phyloP scores from a whole-genome alignment of 2,329 filamentous ascomycete species.

The Aureobasidium sp. region DNA sequence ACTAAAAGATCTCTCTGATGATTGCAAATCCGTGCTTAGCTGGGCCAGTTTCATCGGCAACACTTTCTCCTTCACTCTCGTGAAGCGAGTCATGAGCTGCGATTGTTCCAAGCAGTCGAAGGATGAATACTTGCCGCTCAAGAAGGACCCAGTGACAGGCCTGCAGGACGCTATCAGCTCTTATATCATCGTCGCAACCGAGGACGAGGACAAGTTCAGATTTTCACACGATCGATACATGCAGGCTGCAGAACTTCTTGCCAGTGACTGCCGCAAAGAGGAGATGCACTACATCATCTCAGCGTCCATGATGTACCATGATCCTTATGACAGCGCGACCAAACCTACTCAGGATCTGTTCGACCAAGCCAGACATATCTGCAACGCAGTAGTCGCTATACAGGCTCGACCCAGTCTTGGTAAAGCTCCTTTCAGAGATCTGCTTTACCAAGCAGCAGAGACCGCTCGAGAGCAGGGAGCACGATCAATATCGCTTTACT shows the following conservation, averaged over 20 bases:
- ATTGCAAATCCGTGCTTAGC: constrained; percentile 69
- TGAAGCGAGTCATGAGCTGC: constrained; percentile 68
- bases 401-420: constrained; percentile 51
- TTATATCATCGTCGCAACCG: constrained; percentile 73
- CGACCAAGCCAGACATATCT: constrained; percentile 72
- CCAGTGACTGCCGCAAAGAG: constrained; percentile 56
- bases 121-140: constrained; percentile 44
- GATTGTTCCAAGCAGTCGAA: constrained; percentile 55
- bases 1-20: constrained; percentile 65
- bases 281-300: constrained; percentile 92
- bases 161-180: constrained; percentile 75
- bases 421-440: constrained; percentile 53
- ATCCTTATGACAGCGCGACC: constrained; percentile 50
- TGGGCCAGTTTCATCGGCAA: constrained; percentile 82
- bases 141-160: constrained; percentile 66
- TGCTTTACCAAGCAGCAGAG: constrained; percentile 73
- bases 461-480: constrained; percentile 76
- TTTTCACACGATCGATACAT: constrained; percentile 87
- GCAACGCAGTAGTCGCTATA: constrained; percentile 68
- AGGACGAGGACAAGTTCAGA: constrained; percentile 75
- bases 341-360: constrained; percentile 49
- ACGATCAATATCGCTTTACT: constrained; percentile 71
- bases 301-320: constrained; percentile 69
- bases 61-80: constrained; percentile 74
- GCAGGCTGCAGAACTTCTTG: constrained; percentile 64